Conservation (phyloP, 2,329 filamentous ascomycete species). For the Xylariaceae sp. region DNA sequence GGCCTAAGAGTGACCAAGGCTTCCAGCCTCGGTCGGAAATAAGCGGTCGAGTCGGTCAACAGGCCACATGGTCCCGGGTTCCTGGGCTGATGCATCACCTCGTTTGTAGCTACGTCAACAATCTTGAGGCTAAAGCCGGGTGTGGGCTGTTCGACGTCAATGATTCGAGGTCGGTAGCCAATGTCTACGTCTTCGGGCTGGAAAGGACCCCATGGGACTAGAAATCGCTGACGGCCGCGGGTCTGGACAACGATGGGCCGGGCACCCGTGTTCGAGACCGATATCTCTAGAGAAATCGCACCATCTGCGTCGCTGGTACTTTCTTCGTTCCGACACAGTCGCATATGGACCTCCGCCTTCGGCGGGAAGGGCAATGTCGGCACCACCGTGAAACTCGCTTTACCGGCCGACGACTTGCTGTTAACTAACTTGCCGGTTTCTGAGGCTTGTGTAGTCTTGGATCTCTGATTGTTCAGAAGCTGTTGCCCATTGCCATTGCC, state of each 20-base stretch:
- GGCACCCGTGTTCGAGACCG: slow-evolving; percentile 10
- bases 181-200: background rate
- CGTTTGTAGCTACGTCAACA: slow-evolving; percentile 9
- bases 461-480: background rate
- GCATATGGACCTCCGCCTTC: slow-evolving; percentile 15
- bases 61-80: slow-evolving; percentile 3
- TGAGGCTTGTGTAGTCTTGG: background rate
- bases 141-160: too few species aligned
- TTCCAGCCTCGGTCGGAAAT: slow-evolving; percentile 9
- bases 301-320: background rate
- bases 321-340: background rate
- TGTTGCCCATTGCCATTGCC: too few species aligned
- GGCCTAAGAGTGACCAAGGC: slow-evolving; percentile 14
- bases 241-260: slow-evolving; percentile 15
- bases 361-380: slow-evolving; percentile 9
- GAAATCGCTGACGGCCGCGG: slow-evolving; percentile 14
- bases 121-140: background rate
- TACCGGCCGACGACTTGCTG: slow-evolving; percentile 12
- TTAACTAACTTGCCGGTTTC: slow-evolving; percentile 20
- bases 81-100: slow-evolving; percentile 2
- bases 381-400: slow-evolving; percentile 21
- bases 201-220: slow-evolving; percentile 18
- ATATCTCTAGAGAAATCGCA: slow-evolving; percentile 4
- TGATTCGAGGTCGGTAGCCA: slow-evolving; percentile 1
- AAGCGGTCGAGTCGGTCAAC: background rate